Base-by-base conservation (phyloP, 106 monocot genomes). In the Dendrobium officinale region DNA sequence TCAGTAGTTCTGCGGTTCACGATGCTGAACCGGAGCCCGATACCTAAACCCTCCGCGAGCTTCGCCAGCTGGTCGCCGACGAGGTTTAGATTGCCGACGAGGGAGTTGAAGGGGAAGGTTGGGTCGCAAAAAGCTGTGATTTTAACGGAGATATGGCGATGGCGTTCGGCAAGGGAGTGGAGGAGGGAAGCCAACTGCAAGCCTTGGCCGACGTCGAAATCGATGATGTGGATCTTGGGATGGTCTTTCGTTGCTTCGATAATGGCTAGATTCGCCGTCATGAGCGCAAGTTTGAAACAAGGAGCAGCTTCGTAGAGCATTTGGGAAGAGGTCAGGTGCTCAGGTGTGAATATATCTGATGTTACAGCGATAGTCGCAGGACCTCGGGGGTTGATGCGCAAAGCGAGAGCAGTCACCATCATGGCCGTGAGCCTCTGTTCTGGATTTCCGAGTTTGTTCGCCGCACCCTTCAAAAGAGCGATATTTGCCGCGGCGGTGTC, bases 191-290 rank as follows among this genome's bases (percentile, higher is more conserved):
- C 86, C 85, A 87, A 85, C 68, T 93, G 93, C 9, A 70, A 40
- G 19, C 92, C 93, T 20, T 72, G 77, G n/a, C 93, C 86, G 77
- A 93, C 59, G 67, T 93, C 89, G 81, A 93, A 93, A 78, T 91
- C 93, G 40, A 93, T 19, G 77, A 93, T 79, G 86, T 93, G 93
- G 80, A 93, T 84, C 42, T 29, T 84, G 59, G 79, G 27, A 1
- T 79, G 67, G 33, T 75, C 87, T 26, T 26, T 77, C 9, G 83
- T 81, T 43, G 89, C 78, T 3, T 90, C 87, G n/a, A 93, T 82
- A 82, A 93, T 93, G 47, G 91, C 91, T 67, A 84, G 82, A 59
- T 92, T 92, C 16, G 84, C 51, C 10, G 51, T 86, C 51, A 83
- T 11, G n/a, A 92, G 82, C 5, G 79, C 86, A 44, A 90, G 81